Percentiles rank a stretch among this genome's conserved stretches.
phyloP scores from a whole-genome alignment of 2,329 filamentous ascomycete genomes.

The Penicillium capsulatum region DNA sequence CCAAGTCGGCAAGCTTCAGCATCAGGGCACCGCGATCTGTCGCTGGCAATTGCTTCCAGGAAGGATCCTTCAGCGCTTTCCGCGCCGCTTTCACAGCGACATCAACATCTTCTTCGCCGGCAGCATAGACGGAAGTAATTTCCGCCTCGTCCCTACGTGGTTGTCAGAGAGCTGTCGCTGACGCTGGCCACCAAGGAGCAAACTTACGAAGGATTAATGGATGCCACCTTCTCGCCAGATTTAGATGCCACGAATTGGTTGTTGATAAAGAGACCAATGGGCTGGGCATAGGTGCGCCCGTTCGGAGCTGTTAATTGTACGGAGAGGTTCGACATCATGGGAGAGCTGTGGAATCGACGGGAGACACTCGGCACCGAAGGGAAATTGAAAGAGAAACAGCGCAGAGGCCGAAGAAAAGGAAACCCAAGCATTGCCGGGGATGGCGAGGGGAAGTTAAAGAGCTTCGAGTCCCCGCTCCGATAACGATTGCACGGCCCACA shows the following conservation, averaged over 20 bases:
- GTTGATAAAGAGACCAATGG: conserved; percentile 76
- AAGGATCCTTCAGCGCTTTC: conserved; percentile 34
- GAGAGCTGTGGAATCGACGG: conserved; percentile 26
- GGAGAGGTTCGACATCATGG: conserved; percentile 40
- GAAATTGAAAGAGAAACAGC: conserved; percentile 9
- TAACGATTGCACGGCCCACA: conserved; percentile 22
- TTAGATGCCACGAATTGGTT: conserved; percentile 71
- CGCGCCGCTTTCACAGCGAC: conserved; percentile 33
- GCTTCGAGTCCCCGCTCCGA: conserved; percentile 15
- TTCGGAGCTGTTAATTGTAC: conserved; percentile 69
- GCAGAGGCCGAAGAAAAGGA: conserved; percentile 9
- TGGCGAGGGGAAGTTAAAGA: conserved; percentile 1
- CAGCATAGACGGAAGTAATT: conserved; percentile 67
- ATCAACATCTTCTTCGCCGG: conserved; percentile 33
- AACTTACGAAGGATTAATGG: conserved; percentile 61
- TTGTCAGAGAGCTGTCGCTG: conserved; percentile 13
- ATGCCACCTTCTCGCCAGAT: conserved; percentile 60
- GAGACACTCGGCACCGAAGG: conserved; percentile 2
- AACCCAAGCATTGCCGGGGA: conserved; percentile 10
- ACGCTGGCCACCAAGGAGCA: no score
- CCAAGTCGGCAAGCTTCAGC: conserved; percentile 64
- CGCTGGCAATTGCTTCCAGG: conserved; percentile 32
- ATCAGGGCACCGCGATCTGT: conserved; percentile 65
- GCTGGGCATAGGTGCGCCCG: conserved; percentile 66
- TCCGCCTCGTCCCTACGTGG: conserved; percentile 57